phyloP scores from a whole-genome alignment of 306 rosid genomes.

The Quercus aquifolioides region DNA sequence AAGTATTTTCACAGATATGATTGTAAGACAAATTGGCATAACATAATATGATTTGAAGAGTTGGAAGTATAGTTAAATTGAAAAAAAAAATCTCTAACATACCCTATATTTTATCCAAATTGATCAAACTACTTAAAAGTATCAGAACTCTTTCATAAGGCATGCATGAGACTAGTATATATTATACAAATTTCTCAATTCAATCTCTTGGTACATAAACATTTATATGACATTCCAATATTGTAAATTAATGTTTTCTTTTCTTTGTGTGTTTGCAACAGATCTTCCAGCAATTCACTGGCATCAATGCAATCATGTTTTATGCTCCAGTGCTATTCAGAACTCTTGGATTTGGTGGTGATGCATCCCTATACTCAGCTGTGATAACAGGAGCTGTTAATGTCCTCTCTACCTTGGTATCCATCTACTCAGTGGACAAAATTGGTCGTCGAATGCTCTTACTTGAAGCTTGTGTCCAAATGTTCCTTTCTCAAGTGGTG shows the following conservation, averaged over 20 bases:
- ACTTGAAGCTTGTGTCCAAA: slow-evolving; percentile 59
- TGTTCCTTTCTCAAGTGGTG: slow-evolving; percentile 54
- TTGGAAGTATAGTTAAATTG: too few relatives aligned
- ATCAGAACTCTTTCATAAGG: too few relatives aligned
- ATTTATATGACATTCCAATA: background rate
- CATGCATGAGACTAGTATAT: too few relatives aligned
- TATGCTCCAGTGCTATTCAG: slow-evolving; percentile 64
- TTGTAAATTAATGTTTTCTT: background rate
- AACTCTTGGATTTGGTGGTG: slow-evolving; percentile 44
- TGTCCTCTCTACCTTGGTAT: slow-evolving; percentile 52
- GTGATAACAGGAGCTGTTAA: slow-evolving; percentile 68
- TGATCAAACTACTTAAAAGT: too few relatives aligned
- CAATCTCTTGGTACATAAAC: background rate
- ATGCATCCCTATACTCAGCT: slow-evolving; percentile 53
- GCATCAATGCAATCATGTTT: slow-evolving; percentile 71
- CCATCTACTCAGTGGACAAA: slow-evolving; percentile 47
- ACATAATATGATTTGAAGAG: too few relatives aligned
- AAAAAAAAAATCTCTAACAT: too few relatives aligned
- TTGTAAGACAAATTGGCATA: too few relatives aligned
- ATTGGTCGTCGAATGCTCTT: slow-evolving; percentile 45
- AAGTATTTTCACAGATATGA: too few relatives aligned
- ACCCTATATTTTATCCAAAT: too few relatives aligned
- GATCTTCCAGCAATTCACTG: slow-evolving; percentile 70
- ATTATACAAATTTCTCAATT: background rate
- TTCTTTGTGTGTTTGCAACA: background rate